Evolutionary conservation across 179 eudicot species (phyloP), one percentile per base, ranked within the genome.

Genomic region (Beta corolliflora): DNA sequence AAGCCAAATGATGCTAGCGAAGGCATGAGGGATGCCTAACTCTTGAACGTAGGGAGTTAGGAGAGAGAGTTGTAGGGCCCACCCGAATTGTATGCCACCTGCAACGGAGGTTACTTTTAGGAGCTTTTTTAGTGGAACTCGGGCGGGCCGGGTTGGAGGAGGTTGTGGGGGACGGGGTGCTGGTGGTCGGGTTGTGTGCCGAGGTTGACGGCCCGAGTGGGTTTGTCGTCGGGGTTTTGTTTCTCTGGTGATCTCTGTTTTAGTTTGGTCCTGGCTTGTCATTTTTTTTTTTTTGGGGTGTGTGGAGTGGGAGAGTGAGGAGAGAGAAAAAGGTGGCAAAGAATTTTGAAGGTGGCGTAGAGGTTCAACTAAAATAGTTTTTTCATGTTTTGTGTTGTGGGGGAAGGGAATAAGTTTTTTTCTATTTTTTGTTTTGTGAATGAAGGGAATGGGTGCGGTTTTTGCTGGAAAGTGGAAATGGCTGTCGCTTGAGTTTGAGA

Each of bases 1-100:
- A 0, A 97, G 91, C 99, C 99, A 97, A 21, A 97, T 95, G 46
- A 97, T 83, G 73, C 97, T 92, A 5, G 99, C 89, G 79, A 89
- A 93, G 1, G 94, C 97, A 86, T 97, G 99, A 0, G 99, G 98
- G 25, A 97, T 93, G 0, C 99, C 99, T 1, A 97, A 91, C 82
- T 93, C 95, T 61, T 97, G 99, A 0, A 97, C 99, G 78, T 97
- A 97, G 0, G 99, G 99, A 0, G 99, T 97, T 6, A 97, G 81
- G 7, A 94, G 88, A 0, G 98, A 97, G 3, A 97, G 90, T 81
- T 97, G 99, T 7, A 97, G 84, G n/a, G 99, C 94, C 99, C 99
- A 97, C 13, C 99, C 99, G 91, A 97, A 97, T 74, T 97, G 99
- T 4, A 97, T 94, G 9, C 99, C 99, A 58, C 95, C 89, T 0